These are phyloP conservation scores for Trichoderma orchidacearum DNA, from an alignment of 495 filamentous ascomycete species.

Conservation along the genomic window DNA sequence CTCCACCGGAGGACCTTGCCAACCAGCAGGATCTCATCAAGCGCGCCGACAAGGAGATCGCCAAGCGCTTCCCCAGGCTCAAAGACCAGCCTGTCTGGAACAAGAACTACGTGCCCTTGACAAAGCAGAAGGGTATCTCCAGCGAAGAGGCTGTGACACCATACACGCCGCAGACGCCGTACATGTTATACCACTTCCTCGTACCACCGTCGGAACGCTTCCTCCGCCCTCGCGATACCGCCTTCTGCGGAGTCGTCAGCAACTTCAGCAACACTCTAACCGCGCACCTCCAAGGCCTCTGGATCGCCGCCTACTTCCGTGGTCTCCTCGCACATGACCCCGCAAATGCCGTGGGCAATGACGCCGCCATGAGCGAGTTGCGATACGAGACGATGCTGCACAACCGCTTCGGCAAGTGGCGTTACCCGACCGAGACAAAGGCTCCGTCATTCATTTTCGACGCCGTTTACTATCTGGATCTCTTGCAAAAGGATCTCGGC, in stretches of 20 bases:
- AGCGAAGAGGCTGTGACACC: constrained; percentile 19
- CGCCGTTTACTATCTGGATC: constrained; percentile 61
- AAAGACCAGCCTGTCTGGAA: constrained; percentile 28
- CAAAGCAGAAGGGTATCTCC: constrained; percentile 13
- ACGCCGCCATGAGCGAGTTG: constrained; percentile 17
- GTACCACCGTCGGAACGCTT: constrained; percentile 43
- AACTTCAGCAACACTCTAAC: constrained; percentile 22
- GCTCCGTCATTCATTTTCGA: constrained; percentile 68
- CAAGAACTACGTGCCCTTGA: constrained; percentile 27
- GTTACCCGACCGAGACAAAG: constrained; percentile 53
- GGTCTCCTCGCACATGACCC: neutral
- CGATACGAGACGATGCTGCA: constrained; percentile 46
- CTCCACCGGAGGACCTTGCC: constrained; percentile 14
- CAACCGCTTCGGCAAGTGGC: constrained; percentile 54
- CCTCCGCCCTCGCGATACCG: constrained; percentile 39
- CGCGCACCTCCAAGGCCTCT: constrained; percentile 55
- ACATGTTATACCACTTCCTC: constrained; percentile 53
- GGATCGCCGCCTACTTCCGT: constrained; percentile 50
- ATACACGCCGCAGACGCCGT: constrained; percentile 23
- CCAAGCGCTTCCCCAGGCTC: constrained; percentile 51
- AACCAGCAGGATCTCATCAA: constrained; percentile 12
- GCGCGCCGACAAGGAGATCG: constrained; percentile 51
- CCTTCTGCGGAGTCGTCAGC: constrained; percentile 14
- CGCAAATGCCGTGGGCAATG: constrained; percentile 3
- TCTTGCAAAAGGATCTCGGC: constrained; percentile 55